Evolutionary conservation across 805 yeast genomes (phyloP).

Genomic region (Metschnikowia hibisci): DNA sequence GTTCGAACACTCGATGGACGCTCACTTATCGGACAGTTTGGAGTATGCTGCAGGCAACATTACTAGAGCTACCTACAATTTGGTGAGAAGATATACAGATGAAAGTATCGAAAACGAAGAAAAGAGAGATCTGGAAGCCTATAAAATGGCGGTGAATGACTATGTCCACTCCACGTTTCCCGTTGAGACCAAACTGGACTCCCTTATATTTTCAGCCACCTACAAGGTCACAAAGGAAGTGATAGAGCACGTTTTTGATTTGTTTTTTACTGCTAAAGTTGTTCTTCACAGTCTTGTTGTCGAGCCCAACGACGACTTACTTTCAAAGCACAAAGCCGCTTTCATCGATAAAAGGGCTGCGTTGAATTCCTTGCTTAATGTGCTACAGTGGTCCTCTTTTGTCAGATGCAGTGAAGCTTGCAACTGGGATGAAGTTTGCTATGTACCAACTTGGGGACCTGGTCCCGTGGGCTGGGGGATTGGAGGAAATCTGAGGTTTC

Average conservation of each 20-base stretch:
- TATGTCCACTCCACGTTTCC: constrained; percentile 43
- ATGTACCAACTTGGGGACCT: constrained; percentile 56
- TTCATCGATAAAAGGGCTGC: neutral
- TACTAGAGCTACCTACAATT: constrained; percentile 40
- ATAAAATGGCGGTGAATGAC: constrained; percentile 40
- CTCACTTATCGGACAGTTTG: constrained; percentile 1
- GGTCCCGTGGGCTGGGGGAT: constrained; percentile 27
- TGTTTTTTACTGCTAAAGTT: constrained; percentile 28
- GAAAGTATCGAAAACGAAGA: constrained; percentile 12
- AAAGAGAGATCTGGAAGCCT: constrained; percentile 21
- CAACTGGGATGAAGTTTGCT: constrained; percentile 47
- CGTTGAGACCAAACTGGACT: constrained; percentile 39
- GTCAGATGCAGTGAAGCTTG: constrained; percentile 43
- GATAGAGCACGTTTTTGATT: constrained; percentile 32
- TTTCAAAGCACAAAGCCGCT: constrained; percentile 3
- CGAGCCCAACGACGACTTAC: constrained; percentile 6
- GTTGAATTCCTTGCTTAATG: constrained; percentile 22
- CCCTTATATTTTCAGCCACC: constrained; percentile 47
- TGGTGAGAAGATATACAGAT: constrained; percentile 43
- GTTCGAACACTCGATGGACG: constrained; percentile 6
- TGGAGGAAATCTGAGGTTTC: constrained; percentile 2
- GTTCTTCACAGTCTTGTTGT: constrained; percentile 22
- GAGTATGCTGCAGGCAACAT: constrained; percentile 27
- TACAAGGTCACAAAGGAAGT: constrained; percentile 38
- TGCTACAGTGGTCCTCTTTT: constrained; percentile 41